Evolutionary conservation across 208 protist species (phyloP).

Genomic region (Leishmania aethiopica): DNA sequence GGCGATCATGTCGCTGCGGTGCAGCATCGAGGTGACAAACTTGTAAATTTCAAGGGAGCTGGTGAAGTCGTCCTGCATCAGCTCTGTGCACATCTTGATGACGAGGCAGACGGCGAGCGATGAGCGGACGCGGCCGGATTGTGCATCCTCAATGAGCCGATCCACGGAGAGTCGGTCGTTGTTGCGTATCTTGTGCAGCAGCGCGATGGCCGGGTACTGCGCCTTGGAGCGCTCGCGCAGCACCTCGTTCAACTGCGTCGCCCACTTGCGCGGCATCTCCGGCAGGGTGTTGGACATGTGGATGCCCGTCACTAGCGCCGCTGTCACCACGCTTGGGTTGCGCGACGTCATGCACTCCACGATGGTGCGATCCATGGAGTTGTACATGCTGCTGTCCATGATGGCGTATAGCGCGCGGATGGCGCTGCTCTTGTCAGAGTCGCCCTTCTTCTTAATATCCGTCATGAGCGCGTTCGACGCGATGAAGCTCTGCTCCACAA

Average conservation of each 20-base stretch:
- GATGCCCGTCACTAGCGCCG: conserved; percentile 97
- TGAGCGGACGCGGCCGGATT: conserved; percentile 87
- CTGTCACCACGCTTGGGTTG: conserved; percentile 94
- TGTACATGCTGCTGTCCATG: conserved; percentile 96
- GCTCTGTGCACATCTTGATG: conserved; percentile 92
- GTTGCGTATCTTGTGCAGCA: conserved; percentile 96
- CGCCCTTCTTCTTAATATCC: conserved; percentile 96
- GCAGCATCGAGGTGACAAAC: conserved; percentile 92
- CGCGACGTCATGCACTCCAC: conserved; percentile 97
- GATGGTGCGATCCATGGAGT: conserved; percentile 96
- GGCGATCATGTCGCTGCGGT: conserved; percentile 96
- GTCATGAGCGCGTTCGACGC: conserved; percentile 97
- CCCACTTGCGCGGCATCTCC: conserved; percentile 95
- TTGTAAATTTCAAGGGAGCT: conserved; percentile 82
- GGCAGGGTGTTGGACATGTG: conserved; percentile 91
- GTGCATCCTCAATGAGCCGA: conserved; percentile 93
- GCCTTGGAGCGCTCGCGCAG: conserved; percentile 90
- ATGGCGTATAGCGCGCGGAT: conserved; percentile 96
- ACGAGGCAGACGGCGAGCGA: conserved; percentile 95
- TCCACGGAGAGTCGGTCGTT: conserved; percentile 96
- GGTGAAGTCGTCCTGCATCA: conserved; percentile 93
- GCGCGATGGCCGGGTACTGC: conserved; percentile 97
- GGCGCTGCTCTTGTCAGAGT: conserved; percentile 93
- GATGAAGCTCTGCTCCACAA: conserved; percentile 97
- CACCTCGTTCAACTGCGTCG: conserved; percentile 95